Conservation (phyloP, 2,329 filamentous ascomycete genomes). For the Penicillium sp. region DNA sequence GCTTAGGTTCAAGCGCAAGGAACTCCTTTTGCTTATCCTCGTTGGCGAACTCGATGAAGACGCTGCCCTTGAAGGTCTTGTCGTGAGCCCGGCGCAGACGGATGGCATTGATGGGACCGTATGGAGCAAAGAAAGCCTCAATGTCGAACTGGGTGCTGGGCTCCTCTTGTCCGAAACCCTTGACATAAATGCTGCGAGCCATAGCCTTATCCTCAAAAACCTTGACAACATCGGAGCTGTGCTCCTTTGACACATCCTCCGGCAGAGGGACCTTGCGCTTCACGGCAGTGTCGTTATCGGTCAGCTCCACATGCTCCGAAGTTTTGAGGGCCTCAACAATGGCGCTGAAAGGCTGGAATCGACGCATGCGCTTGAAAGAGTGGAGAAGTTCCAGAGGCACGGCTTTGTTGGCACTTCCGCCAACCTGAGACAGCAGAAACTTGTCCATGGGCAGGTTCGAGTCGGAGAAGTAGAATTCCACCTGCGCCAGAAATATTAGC, state of each 20-base stretch:
- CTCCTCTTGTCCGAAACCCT: conserved; percentile 89
- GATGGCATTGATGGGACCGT: conserved; percentile 71
- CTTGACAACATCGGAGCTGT: conserved; percentile 50
- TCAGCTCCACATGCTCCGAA: conserved; percentile 65
- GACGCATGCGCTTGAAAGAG: conserved; percentile 92
- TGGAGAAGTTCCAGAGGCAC: conserved; percentile 71
- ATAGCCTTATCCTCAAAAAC: conserved; percentile 61
- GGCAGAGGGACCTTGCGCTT: conserved; percentile 68
- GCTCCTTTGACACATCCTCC: conserved; percentile 50
- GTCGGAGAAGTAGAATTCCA: conserved; percentile 94
- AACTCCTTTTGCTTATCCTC: conserved; percentile 77
- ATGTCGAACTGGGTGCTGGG: conserved; percentile 85
- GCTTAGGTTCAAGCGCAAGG: conserved; percentile 69
- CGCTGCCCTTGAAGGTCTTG: conserved; percentile 86
- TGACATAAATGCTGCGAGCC: conserved; percentile 76
- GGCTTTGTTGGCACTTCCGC: conserved; percentile 66
- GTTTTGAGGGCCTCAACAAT: conserved; percentile 77
- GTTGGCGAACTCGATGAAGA: conserved; percentile 85
- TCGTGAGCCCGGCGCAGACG: conserved; percentile 73
- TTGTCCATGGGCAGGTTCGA: conserved; percentile 84
- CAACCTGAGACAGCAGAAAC: conserved; percentile 73
- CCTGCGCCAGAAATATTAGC: conserved; percentile 45
- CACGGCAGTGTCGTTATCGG: conserved; percentile 65
- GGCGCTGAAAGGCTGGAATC: conserved; percentile 80
- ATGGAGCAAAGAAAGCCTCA: conserved; percentile 81